Evolutionary conservation across 805 yeast species (phyloP).

Genomic region (Yamadazyma takamatsuzukensis): DNA sequence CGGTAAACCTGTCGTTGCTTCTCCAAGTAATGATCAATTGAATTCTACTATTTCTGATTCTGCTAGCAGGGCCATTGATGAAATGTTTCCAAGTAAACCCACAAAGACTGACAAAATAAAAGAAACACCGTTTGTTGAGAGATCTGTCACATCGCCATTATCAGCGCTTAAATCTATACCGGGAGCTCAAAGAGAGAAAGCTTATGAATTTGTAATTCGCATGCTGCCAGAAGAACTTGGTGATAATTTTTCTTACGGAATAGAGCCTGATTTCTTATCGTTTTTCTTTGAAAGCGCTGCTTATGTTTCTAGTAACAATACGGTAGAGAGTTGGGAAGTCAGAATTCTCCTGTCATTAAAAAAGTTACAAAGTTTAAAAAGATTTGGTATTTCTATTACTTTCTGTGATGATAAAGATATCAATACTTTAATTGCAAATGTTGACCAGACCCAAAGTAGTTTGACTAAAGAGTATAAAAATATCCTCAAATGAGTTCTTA

Average conservation of each 20-base stretch:
- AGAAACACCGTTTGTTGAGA: conserved; percentile 12
- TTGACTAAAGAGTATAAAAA: not conserved
- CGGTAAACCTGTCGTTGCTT: no score
- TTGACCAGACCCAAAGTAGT: no score
- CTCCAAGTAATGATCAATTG: no score
- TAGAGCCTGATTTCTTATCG: conserved; percentile 48
- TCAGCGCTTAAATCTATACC: conserved; percentile 25
- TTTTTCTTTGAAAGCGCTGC: conserved; percentile 44
- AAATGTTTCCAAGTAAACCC: conserved; percentile 13
- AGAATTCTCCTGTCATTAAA: conserved; percentile 19
- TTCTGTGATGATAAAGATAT: conserved; percentile 24
- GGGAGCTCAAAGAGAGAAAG: conserved; percentile 18
- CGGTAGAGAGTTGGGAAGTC: conserved; percentile 12
- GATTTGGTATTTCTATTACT: conserved; percentile 25
- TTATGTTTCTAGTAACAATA: conserved; percentile 11
- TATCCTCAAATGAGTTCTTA: not conserved
- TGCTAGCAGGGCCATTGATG: conserved; percentile 16
- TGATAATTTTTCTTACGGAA: conserved; percentile 39
- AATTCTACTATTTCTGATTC: no score
- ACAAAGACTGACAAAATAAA: not conserved
- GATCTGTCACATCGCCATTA: conserved; percentile 24
- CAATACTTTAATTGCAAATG: conserved; percentile 1
- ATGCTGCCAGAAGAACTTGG: conserved; percentile 21
- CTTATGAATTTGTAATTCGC: conserved; percentile 35
- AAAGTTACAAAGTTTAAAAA: conserved; percentile 27